Conservation (phyloP, 2,329 filamentous ascomycete genomes). For the Thelonectria olida region DNA sequence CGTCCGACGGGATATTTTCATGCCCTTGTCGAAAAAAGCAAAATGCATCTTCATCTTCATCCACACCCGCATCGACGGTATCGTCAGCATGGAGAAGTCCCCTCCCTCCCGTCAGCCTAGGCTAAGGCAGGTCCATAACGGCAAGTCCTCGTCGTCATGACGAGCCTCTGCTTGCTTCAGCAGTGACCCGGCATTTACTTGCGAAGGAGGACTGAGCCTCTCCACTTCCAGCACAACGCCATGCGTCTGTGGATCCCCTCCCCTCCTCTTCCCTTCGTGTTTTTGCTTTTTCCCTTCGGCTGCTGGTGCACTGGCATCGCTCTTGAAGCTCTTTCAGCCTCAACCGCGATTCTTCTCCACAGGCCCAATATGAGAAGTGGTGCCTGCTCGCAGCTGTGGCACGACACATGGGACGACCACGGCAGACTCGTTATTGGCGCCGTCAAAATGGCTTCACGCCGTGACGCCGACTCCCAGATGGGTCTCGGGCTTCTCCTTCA, state of each 20-base stretch:
- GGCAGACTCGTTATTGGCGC: constrained; percentile 30
- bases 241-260: constrained; percentile 35
- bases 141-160: constrained; percentile 1
- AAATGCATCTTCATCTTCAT: constrained; percentile 7
- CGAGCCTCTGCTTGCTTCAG: constrained; percentile 16
- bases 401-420: constrained; percentile 39
- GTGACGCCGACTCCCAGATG: constrained; percentile 28
- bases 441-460: constrained; percentile 32
- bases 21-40: constrained; percentile 18
- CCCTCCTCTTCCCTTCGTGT: constrained; percentile 26
- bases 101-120: constrained; percentile 3
- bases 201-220: constrained; percentile 26
- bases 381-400: constrained; percentile 33
- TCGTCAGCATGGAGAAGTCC: constrained; percentile 3
- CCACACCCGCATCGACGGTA: not conserved
- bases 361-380: constrained; percentile 26
- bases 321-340: constrained; percentile 37
- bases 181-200: constrained; percentile 24
- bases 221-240: constrained; percentile 32
- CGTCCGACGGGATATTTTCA: constrained; percentile 5
- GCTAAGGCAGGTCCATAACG: constrained; percentile 20
- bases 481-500: constrained; percentile 1
- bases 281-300: constrained; percentile 33
- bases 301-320: constrained; percentile 34
- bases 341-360: constrained; percentile 32